phyloP scores from a whole-genome alignment of 202 grass and related monocot species.

The Setaria viridis region DNA sequence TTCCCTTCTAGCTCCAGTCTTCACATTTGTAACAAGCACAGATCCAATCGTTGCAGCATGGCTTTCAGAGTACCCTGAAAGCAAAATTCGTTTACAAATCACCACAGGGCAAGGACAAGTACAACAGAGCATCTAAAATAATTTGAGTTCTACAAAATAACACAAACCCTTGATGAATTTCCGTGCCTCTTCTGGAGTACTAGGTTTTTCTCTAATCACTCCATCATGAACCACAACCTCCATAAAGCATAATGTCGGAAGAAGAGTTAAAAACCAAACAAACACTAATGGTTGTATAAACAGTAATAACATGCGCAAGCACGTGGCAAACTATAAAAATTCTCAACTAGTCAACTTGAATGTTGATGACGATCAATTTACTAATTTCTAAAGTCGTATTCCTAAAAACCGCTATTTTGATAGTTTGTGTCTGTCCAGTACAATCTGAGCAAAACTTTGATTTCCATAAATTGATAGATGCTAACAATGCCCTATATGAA shows the following conservation, averaged over 20 bases:
- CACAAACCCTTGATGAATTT: conserved; percentile 87
- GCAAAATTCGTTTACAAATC: conserved; percentile 3
- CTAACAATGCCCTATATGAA: background rate
- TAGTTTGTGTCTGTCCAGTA: background rate
- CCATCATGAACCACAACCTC: conserved; percentile 97
- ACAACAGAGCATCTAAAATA: conserved; percentile 34
- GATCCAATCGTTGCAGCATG: conserved; percentile 92
- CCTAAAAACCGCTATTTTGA: background rate
- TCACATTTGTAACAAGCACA: conserved; percentile 89
- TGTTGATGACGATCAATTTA: background rate
- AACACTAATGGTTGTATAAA: conserved; percentile 10
- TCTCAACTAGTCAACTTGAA: conserved; percentile 28
- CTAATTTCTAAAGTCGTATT: background rate
- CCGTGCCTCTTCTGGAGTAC: conserved; percentile 76
- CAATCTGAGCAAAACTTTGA: conserved; percentile 1
- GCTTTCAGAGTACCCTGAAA: conserved; percentile 84
- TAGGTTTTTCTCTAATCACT: conserved; percentile 95
- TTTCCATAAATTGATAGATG: conserved; percentile 4
- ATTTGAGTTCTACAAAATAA: conserved; percentile 25
- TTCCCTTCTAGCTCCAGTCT: conserved; percentile 71
- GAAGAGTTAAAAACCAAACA: background rate
- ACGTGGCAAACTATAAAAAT: conserved; percentile 22
- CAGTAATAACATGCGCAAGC: background rate
- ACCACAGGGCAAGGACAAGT: conserved; percentile 19
- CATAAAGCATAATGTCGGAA: conserved; percentile 28